Base-by-base conservation (phyloP, 495 filamentous ascomycete genomes). In the Podospora tetraspora region DNA sequence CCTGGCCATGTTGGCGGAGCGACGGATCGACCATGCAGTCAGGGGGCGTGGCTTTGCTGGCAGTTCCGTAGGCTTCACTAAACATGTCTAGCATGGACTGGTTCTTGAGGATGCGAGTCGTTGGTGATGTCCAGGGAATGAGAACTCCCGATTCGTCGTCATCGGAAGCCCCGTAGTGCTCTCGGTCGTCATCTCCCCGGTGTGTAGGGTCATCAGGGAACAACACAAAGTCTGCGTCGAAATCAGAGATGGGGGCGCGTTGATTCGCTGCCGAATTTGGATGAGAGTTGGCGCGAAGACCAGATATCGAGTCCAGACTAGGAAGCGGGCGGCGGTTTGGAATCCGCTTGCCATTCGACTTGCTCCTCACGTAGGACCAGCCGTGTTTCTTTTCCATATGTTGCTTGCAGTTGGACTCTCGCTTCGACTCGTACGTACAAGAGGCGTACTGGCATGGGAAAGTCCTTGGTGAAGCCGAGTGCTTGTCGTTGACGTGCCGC, bases 301-400 rank as follows among this genome's bases (percentile, higher is more conserved):
- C 66, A 10, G 66, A 62, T 13, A 66, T 6, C n/a, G 57, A 29
- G 6, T 21, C 32, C n/a, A 22, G 13, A n/a, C 21, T 27, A 1
- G 57, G 30, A 21, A 24, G 59, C 27, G 37, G 66, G 13, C 32
- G 34, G 25, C 34, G 58, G 24, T 24, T 24, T 16, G 62, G 23
- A 16, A 63, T 13, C 3, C 64, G 71, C 43, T 88, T 87, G 62
- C 75, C 75, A 34, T 94, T 96, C 78, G 90, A 91, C 84, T 97
- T 97, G 65, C 91, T 92, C 61, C 93, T 89, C 68, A 91, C 85
- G 72, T 99, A 99, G 2, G 83, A 81, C 89, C 92, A 98, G 29
- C 88, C 86, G 72, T 99, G 95, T 0, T 92, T 88, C 77, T 98
- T 99, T 82, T 99, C 95, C 95, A 99, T 99, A 78, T 99, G 95